A percentile compares a stretch with the other conserved stretches of the same genome.
These are phyloP conservation scores for Stellera chamaejasme DNA, from an alignment of 345 rosid genomes.

Conservation along the genomic window DNA sequence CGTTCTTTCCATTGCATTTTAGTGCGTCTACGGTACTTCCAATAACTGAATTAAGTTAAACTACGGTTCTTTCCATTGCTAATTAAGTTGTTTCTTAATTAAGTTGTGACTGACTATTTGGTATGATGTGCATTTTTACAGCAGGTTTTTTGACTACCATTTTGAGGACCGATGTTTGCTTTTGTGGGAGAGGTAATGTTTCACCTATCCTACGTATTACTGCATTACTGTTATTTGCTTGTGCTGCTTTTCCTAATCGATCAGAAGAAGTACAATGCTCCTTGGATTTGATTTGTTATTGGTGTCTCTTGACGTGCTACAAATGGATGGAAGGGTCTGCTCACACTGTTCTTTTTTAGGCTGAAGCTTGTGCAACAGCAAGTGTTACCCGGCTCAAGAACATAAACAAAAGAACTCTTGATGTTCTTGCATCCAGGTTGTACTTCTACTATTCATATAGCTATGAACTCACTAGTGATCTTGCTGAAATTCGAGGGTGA, in stretches of 20 bases:
- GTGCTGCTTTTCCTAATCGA: constrained; percentile 71
- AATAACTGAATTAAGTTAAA: too few species aligned
- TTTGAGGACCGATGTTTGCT: too few species aligned
- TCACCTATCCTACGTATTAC: background rate
- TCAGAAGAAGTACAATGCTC: constrained; percentile 61
- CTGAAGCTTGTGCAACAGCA: constrained; percentile 79
- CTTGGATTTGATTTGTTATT: constrained; percentile 4
- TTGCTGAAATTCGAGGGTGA: constrained; percentile 81
- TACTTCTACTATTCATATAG: constrained; percentile 74
- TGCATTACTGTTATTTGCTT: constrained; percentile 48
- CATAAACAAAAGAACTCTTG: constrained; percentile 67
- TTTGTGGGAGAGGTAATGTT: background rate
- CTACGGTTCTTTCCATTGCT: too few species aligned
- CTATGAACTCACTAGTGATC: constrained; percentile 69
- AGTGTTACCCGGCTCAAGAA: constrained; percentile 65
- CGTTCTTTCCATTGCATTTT: too few species aligned
- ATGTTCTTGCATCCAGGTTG: constrained; percentile 72
- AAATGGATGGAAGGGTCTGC: background rate
- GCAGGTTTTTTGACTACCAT: too few species aligned
- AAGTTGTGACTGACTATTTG: too few species aligned
- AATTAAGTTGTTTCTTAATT: too few species aligned
- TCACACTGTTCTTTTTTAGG: constrained; percentile 32
- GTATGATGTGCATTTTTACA: too few species aligned
- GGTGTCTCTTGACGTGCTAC: background rate
- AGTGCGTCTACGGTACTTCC: too few species aligned